Base-by-base conservation (phyloP, 768 basidiomycete genomes). In the Cubamyces lactineus region DNA sequence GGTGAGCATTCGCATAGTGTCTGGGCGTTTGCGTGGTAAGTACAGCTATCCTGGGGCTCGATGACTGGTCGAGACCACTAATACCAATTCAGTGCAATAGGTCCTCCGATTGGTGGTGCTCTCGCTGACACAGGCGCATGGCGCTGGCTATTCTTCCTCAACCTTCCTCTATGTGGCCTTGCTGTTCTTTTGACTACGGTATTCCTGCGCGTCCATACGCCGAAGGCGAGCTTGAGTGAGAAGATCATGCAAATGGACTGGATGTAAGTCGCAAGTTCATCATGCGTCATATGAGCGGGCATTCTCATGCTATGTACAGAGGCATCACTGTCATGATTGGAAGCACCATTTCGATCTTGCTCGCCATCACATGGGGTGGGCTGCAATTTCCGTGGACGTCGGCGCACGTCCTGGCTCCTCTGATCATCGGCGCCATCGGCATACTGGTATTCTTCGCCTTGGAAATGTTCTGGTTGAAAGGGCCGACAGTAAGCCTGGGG, bases 321-420 rank as follows among this genome's bases (percentile, higher is more conserved):
- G 78, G 78, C 1, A 77, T 76, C 53, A 21, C 63, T 4, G 67
- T 78, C 24, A 63, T 76, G 41, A 68, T 76, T 17, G 67, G 63
- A n/a, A 72, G 72, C 1, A 67, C 74, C 0, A 73, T 73, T 2
- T 67, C 71, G 4, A 62, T 69, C 21, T 70, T 77, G 42, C 66
- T 79, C 51, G 78, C 74, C 0, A 66, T 82, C 6, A 78, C 78
- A 8, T 80, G 77, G 74, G 80, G 74, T 21, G 80, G 78, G 19
- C 66, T 73, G 23, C 58, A 67, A 1, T 79, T 77, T 68, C 41
- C 75, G 0, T 82, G 80, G 80, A 51, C 55, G 5, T 75, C 74
- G 0, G 73, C 61, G 12, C 67, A 72, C 21, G 73, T 79, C n/a
- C 73, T 81, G 21, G 76, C 71, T 0, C 79, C 79, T 0, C 71